Conservation (phyloP, 139 green algal species). For the Eudorina sp. region DNA sequence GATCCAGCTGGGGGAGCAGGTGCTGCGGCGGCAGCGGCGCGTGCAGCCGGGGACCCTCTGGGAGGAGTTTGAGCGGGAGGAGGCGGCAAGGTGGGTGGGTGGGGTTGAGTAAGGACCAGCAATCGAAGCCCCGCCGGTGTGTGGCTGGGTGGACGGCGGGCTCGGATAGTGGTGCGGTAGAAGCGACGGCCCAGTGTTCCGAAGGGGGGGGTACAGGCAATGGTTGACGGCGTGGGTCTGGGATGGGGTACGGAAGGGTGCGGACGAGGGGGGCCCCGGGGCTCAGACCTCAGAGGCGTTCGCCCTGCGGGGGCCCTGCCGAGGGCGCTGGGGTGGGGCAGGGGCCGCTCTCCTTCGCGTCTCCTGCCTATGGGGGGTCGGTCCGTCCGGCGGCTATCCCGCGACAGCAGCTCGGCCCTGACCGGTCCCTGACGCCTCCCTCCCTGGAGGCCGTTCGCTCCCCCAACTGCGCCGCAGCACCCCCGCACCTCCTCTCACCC, state of each 20-base stretch:
- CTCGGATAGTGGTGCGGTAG: neutral
- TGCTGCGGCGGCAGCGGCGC: slow-evolving; percentile 30
- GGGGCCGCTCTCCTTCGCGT: too few relatives aligned
- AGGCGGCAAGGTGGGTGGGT: slow-evolving; percentile 9
- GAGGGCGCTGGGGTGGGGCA: too few relatives aligned
- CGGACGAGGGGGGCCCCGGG: too few relatives aligned
- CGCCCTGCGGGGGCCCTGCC: too few relatives aligned
- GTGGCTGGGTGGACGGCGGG: neutral
- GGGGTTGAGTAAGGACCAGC: too few relatives aligned
- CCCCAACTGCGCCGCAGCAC: neutral
- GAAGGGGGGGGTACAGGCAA: neutral
- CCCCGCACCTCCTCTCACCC: too few relatives aligned
- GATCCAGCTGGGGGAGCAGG: slow-evolving; percentile 6
- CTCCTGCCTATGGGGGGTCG: too few relatives aligned
- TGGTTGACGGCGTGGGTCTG: neutral
- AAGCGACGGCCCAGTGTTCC: neutral
- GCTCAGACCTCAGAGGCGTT: too few relatives aligned
- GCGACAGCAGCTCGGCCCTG: too few relatives aligned
- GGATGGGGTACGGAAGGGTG: neutral
- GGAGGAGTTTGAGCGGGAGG: neutral
- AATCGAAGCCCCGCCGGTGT: neutral
- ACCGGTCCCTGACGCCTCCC: too few relatives aligned
- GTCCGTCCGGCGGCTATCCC: too few relatives aligned
- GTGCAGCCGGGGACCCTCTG: neutral
- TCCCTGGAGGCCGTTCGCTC: neutral